These are phyloP conservation scores for Pestalotiopsis sp. DNA, from an alignment of 2,329 filamentous ascomycete genomes.

Conservation along the genomic window DNA sequence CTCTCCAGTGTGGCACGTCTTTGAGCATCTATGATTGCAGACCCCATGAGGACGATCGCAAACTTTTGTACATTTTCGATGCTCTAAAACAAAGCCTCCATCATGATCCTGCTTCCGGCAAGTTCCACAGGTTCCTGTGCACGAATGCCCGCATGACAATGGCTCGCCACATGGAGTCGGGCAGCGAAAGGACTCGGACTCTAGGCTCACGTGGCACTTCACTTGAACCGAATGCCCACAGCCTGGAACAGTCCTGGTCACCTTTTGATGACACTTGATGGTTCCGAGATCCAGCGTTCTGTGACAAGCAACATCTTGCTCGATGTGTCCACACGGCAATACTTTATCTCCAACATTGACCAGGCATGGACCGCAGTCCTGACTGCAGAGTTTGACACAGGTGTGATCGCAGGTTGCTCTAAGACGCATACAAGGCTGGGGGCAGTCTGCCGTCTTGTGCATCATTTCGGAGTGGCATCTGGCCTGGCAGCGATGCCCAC, in stretches of 20 bases:
- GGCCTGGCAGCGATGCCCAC: background rate
- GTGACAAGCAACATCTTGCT: background rate
- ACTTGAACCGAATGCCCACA: background rate
- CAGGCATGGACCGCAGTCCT: background rate
- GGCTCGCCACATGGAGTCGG: background rate
- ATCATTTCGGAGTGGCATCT: slow-evolving; percentile 1
- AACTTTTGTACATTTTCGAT: slow-evolving; percentile 1
- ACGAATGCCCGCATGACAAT: slow-evolving; percentile 48
- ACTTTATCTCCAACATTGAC: background rate
- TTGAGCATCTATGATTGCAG: slow-evolving; percentile 1
- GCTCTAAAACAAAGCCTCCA: background rate
- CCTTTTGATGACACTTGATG: background rate
- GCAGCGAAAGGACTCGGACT: background rate
- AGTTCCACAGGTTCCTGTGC: slow-evolving; percentile 28
- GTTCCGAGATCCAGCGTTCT: background rate
- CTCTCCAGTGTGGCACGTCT: background rate
- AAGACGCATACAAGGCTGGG: background rate
- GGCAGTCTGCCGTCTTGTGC: background rate
- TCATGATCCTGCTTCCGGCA: background rate
- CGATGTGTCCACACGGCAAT: background rate
- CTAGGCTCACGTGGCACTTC: background rate
- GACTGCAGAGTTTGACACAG: background rate
- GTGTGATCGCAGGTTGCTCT: background rate
- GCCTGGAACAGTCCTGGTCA: background rate
- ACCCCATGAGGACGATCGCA: background rate